These are phyloP conservation scores for Xylariaceae sp. DNA, from an alignment of 2,329 filamentous ascomycete genomes.

Conservation along the genomic window DNA sequence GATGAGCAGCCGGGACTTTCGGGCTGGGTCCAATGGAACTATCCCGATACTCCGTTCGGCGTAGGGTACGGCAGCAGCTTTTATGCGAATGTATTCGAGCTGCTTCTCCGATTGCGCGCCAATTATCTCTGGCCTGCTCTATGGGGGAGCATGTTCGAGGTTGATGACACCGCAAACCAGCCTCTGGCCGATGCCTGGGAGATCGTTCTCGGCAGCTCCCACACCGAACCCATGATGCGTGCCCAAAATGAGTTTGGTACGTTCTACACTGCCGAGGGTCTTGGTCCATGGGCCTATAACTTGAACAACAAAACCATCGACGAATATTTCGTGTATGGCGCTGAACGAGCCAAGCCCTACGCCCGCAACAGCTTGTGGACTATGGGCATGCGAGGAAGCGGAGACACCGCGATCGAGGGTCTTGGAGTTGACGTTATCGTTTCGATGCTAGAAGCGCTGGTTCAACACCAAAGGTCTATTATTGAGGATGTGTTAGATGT, in stretches of 20 bases:
- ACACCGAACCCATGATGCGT: slow-evolving; percentile 68
- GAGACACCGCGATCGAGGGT: slow-evolving; percentile 57
- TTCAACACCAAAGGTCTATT: slow-evolving; percentile 55
- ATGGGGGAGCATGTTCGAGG: slow-evolving; percentile 68
- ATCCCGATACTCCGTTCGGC: slow-evolving; percentile 39
- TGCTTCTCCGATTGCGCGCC: slow-evolving; percentile 63
- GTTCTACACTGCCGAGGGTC: slow-evolving; percentile 38
- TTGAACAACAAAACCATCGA: slow-evolving; percentile 66
- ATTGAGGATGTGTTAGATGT: slow-evolving; percentile 52
- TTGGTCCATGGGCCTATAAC: slow-evolving; percentile 64
- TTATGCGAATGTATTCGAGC: slow-evolving; percentile 66
- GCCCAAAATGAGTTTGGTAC: slow-evolving; percentile 53
- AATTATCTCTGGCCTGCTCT: slow-evolving; percentile 74
- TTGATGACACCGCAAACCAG: slow-evolving; percentile 66
- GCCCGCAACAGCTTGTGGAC: slow-evolving; percentile 63
- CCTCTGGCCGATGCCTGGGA: slow-evolving; percentile 69
- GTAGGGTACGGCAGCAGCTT: slow-evolving; percentile 56
- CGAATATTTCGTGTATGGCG: slow-evolving; percentile 65
- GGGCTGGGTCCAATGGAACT: slow-evolving; percentile 53
- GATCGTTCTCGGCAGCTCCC: slow-evolving; percentile 68
- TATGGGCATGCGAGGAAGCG: slow-evolving; percentile 65
- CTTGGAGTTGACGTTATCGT: slow-evolving; percentile 55
- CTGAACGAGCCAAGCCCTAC: slow-evolving; percentile 60
- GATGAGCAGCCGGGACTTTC: slow-evolving; percentile 66
- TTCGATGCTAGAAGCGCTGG: slow-evolving; percentile 54